phyloP scores from a whole-genome alignment of 495 filamentous ascomycete species.

The Tuber aestivum region DNA sequence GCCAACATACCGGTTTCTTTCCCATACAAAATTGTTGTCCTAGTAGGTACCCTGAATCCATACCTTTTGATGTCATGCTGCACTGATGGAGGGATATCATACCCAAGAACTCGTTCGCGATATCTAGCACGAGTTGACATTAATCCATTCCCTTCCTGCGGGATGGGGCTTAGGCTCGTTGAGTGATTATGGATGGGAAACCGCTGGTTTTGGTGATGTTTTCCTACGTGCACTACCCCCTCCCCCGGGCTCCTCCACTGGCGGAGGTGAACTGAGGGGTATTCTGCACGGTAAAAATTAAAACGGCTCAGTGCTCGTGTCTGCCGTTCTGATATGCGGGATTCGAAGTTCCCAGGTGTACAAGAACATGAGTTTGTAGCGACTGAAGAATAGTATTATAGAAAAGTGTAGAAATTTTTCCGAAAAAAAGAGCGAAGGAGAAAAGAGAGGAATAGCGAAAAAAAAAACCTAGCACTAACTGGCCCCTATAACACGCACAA shows the following conservation, averaged over 20 bases:
- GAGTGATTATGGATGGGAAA: not conserved
- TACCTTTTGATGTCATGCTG: not conserved
- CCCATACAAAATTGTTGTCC: not conserved
- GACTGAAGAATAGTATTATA: not conserved
- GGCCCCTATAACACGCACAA: not conserved
- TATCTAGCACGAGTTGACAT: not conserved
- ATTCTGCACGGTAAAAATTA: not conserved
- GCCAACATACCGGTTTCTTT: not conserved
- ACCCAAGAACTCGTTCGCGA: not conserved
- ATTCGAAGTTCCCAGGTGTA: not conserved
- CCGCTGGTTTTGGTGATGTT: not conserved
- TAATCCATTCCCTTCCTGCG: not conserved
- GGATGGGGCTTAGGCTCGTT: not conserved
- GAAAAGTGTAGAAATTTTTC: not conserved
- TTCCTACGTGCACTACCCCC: not conserved
- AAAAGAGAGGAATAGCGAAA: not conserved
- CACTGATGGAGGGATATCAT: not conserved
- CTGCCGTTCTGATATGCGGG: not conserved
- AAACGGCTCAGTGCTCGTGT: not conserved
- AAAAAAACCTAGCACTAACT: not conserved
- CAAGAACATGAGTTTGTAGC: not conserved
- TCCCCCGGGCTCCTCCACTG: not conserved
- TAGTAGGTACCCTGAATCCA: not conserved
- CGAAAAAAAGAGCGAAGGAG: not conserved
- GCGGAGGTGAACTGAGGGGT: not conserved